Base-by-base conservation (phyloP, 176 grass and related monocot species). In the Aegilops sharonensis region DNA sequence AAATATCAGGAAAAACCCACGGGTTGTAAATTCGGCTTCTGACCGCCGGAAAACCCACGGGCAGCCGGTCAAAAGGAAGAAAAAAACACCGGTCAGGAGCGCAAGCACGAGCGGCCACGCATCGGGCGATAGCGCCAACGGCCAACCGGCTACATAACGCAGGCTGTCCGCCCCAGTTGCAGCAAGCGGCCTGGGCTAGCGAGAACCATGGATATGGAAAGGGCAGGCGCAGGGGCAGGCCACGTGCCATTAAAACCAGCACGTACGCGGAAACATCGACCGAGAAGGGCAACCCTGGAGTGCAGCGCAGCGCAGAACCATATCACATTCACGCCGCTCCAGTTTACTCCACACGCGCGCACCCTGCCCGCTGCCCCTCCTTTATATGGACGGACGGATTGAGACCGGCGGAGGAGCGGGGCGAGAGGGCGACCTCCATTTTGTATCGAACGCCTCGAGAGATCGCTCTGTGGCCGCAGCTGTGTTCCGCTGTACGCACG, bases 231-330 rank as follows among this genome's bases (percentile, higher is more conserved):
- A 13, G 21, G 21, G 80, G 78, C 31, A 15, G 57, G 42, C 84
- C 89, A 83, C 89, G 73, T 87, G 79, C 48, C 31, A 68, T 61
- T 57, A 42, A 45, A 47, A 48, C 66, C 54, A 59, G 54, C 54
- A 59, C 54, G 54, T 21, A 75, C 21, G 47, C 24, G 34, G 5
- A 66, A 54, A 62, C 80, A 34, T 87, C 20, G 75, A 61, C 75
- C 83, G 67, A 90, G 75, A 72, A 89, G 52, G 83, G 91, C 88
- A 93, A 80, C 83, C 91, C 79, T 88, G 86, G 88, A 69, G 64
- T 14, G 54, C 52, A 54, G 50, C 23, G 9, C n/a, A 64, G 6
- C 2, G 27, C 23, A 84, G 48, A 65, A 93, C 73, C 81, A 79
- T 71, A 35, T 65, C 43, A 37, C 57, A 27, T 36, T 23, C 32